Evolutionary conservation across 2,329 filamentous ascomycete species (phyloP).

Genomic region (Pseudogymnoascus destructans): DNA sequence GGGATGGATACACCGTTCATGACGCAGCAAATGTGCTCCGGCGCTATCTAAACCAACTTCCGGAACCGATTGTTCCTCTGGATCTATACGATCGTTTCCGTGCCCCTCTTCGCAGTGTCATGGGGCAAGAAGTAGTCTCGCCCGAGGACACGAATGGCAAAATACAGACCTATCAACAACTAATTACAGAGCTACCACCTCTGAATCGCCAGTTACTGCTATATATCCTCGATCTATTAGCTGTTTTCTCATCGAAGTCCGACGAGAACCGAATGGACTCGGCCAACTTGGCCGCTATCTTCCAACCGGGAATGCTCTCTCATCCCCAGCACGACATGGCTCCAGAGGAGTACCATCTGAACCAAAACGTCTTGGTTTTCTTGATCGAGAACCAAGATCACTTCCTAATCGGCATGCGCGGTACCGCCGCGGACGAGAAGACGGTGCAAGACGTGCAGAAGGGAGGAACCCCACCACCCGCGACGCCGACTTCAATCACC

Average conservation of each 20-base stretch:
- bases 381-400: conserved; percentile 97
- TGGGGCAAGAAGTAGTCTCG: conserved; percentile 56
- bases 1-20: conserved; percentile 96
- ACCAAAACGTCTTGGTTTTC: conserved; percentile 95
- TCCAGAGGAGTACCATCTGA: conserved; percentile 83
- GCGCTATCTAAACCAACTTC: conserved; percentile 88
- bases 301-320: conserved; percentile 90
- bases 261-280: conserved; percentile 96
- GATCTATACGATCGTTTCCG: conserved; percentile 88
- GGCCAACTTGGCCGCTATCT: conserved; percentile 88
- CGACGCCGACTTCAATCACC: conserved; percentile 37
- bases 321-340: conserved; percentile 94
- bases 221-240: conserved; percentile 89
- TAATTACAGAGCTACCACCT: conserved; percentile 87
- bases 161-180: conserved; percentile 69
- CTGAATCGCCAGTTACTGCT: conserved; percentile 87
- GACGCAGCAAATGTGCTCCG: conserved; percentile 94
- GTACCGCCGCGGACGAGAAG: conserved; percentile 84
- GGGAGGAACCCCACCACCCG: conserved; percentile 46
- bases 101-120: conserved; percentile 55
- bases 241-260: conserved; percentile 92
- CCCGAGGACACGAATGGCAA: conserved; percentile 60
- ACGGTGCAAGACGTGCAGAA: conserved; percentile 53
- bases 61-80: conserved; percentile 89
- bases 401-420: conserved; percentile 96